phyloP scores from a whole-genome alignment of 805 yeast genomes.

The Hanseniaspora nectarophila region DNA sequence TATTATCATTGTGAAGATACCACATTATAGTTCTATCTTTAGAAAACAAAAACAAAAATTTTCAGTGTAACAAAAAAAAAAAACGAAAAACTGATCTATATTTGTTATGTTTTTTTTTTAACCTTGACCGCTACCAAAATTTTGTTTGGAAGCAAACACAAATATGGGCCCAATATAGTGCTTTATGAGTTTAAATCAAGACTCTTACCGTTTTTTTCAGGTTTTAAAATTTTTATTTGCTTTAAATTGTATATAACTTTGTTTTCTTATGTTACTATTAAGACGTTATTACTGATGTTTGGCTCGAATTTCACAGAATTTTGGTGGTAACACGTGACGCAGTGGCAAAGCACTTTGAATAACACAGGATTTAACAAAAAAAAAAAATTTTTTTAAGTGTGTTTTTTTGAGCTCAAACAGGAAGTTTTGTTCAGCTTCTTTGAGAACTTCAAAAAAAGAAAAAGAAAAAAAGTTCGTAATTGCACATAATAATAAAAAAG shows the following conservation, averaged over 20 bases:
- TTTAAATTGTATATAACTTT: too few species aligned
- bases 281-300: too few species aligned
- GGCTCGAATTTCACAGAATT: too few species aligned
- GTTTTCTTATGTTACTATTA: too few species aligned
- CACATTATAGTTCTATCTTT: background rate
- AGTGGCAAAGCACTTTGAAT: background rate
- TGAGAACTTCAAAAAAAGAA: background rate
- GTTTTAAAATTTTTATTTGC: too few species aligned
- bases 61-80: conserved; percentile 1
- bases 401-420: background rate
- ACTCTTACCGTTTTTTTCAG: too few species aligned
- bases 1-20: background rate
- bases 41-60: conserved; percentile 1
- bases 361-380: background rate
- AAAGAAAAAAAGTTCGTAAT: background rate
- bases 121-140: background rate
- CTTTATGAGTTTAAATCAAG: too few species aligned
- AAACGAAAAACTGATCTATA: background rate
- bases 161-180: too few species aligned
- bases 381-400: background rate
- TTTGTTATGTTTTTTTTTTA: background rate
- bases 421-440: background rate
- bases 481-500: too few species aligned
- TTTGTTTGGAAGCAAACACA: too few species aligned
- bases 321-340: background rate